A percentile compares a stretch with the other conserved stretches of the same genome.
phyloP scores from a whole-genome alignment of 2,329 filamentous ascomycete species.

The Fusarium decemcellulare region DNA sequence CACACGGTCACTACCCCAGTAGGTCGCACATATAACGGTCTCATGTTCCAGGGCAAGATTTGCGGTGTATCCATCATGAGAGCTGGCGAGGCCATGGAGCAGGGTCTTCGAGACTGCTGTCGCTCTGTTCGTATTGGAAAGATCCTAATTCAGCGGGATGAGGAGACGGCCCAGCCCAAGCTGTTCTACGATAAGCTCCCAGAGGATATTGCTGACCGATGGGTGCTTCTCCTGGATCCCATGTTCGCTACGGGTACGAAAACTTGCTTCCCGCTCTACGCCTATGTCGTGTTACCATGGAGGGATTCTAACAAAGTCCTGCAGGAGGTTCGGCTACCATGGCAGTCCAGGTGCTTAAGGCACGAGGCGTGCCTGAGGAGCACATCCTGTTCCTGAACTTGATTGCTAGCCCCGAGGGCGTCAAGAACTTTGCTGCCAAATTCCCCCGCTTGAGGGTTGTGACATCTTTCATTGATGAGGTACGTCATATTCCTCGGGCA shows the following conservation, averaged over 20 bases:
- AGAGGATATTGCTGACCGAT: conserved; percentile 90
- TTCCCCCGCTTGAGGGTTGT: conserved; percentile 93
- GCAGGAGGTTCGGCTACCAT: conserved; percentile 94
- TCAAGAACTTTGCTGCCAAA: conserved; percentile 88
- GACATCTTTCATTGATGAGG: conserved; percentile 94
- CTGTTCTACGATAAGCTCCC: conserved; percentile 99
- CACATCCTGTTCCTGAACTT: conserved; percentile 96
- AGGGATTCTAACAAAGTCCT: conserved; percentile 20
- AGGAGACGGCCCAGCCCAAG: conserved; percentile 92
- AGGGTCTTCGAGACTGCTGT: conserved; percentile 95
- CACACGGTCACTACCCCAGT: conserved; percentile 93
- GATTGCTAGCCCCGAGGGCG: conserved; percentile 96
- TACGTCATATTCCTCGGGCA: conserved; percentile 48
- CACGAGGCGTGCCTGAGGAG: conserved; percentile 92
- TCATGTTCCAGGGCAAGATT: conserved; percentile 98
- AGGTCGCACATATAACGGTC: conserved; percentile 87
- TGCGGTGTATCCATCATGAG: conserved; percentile 99
- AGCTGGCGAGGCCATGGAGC: conserved; percentile 98
- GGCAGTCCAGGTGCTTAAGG: conserved; percentile 94
- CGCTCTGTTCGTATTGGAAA: conserved; percentile 98
- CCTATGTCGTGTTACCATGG: neutral
- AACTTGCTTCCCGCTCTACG: conserved; percentile 4
- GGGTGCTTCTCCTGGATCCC: conserved; percentile 95
- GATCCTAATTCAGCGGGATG: conserved; percentile 97
- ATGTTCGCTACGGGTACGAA: conserved; percentile 95